Conservation (phyloP, 371 early-diverging fungal species). For the Mucor plumbeus region DNA sequence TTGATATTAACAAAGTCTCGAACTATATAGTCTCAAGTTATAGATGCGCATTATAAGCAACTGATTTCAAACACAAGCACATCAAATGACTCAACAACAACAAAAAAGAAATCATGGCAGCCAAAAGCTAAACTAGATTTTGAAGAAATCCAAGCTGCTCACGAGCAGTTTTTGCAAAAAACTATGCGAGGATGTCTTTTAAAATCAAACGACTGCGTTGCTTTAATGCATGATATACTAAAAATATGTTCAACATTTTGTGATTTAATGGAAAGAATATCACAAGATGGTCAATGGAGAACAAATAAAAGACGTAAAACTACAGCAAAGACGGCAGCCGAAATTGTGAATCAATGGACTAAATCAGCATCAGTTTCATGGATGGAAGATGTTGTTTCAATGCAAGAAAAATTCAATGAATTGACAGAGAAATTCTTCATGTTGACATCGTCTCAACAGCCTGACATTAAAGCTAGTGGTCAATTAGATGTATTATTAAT, state of each 20-base stretch:
- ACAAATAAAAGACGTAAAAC: conserved; percentile 29
- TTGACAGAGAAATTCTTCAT: conserved; percentile 60
- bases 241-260: conserved; percentile 51
- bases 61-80: conserved; percentile 30
- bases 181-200: conserved; percentile 62
- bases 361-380: conserved; percentile 13
- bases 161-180: conserved; percentile 48
- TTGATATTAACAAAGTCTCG: not conserved
- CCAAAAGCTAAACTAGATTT: conserved; percentile 45
- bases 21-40: conserved; percentile 63
- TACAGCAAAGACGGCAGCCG: conserved; percentile 39
- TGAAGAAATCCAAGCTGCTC: conserved; percentile 63
- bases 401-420: conserved; percentile 55
- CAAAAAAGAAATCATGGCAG: conserved; percentile 13
- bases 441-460: conserved; percentile 36
- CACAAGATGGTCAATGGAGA: conserved; percentile 39
- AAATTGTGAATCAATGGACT: conserved; percentile 50
- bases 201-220: conserved; percentile 37
- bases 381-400: conserved; percentile 33
- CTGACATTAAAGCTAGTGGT: conserved; percentile 50
- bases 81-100: not conserved
- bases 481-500: conserved; percentile 65
- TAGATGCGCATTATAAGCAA: conserved; percentile 47
- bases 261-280: conserved; percentile 34
- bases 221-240: conserved; percentile 40